Evolutionary conservation across 1,284 basidiomycete genomes (phyloP), one percentile per base, ranked within the genome.

Genomic region (Pterulicium gracile): DNA sequence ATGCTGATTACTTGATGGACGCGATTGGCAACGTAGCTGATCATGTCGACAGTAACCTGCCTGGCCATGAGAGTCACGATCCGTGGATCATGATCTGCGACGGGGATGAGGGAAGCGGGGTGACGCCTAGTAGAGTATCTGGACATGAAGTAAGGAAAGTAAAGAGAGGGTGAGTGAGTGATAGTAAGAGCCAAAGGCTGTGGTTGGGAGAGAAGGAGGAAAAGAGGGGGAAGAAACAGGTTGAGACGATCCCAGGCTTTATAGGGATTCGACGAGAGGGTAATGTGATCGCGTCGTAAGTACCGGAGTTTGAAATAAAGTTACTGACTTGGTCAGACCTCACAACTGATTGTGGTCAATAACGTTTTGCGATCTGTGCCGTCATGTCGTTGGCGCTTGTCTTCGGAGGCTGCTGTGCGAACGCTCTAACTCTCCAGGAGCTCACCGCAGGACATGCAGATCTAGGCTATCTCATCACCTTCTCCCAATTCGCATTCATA

Each of bases 11-110:
- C 77, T 54, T 71, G 73, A 51, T 69, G 69, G 44, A 79, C 72
- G 68, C 80, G 77, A 55, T 72, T 71, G 44, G 85, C 82, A 53
- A 91, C 72, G 61, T 84, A 76, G 45, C 77, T 64, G 60, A 95
- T 77, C 81, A 96, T 92, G 50, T 89, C 85, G 59, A 72, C 67
- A 3, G 87, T 80, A 47, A 95, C 88, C 27, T 77, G 79, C 51
- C 75, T 78, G 52, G 76, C 70, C 65, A 95, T 75, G 56, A 95
- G 81, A 55, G 78, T 72, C 54, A 94, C 69, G 51, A 96, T 75
- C 42, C 73, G 76, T 15, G 81, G 81, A 63, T 88, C 79, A 67
- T 93, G 91, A 49, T 70, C 62, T 42, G 73, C 72, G 48, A 73
- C 69, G 45, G 81, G 75, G 46, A 87, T 58, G 53, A 92, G 78